A percentile compares a stretch with the other conserved stretches of the same genome.
These are phyloP conservation scores for Parathielavia hyrcaniae DNA, from an alignment of 495 filamentous ascomycete genomes.

Conservation along the genomic window DNA sequence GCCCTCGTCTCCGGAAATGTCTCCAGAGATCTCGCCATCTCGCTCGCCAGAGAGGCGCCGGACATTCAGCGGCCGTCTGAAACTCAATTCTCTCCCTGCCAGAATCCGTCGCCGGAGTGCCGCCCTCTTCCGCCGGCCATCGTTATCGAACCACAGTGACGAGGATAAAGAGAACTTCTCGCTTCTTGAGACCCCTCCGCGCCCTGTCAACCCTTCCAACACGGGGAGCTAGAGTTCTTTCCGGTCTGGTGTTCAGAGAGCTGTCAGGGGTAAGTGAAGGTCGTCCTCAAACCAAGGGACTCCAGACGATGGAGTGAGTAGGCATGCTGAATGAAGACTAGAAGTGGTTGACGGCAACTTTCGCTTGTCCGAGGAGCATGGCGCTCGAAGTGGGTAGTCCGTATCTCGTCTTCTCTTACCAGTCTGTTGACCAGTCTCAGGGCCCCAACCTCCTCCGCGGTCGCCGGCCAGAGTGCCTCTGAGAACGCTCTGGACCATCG, in stretches of 20 bases:
- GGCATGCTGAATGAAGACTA: not conserved
- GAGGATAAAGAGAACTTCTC: conserved; percentile 1
- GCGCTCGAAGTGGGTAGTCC: not conserved
- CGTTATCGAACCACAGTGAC: not conserved
- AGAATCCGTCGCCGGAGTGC: not conserved
- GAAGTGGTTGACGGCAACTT: conserved; percentile 10
- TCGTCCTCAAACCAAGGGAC: no score
- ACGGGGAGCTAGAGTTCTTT: conserved; percentile 14
- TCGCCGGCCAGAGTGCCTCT: not conserved
- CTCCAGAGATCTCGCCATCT: not conserved
- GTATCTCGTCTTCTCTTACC: not conserved
- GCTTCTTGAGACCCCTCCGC: not conserved
- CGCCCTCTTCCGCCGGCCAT: not conserved
- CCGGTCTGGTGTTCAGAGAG: conserved; percentile 6
- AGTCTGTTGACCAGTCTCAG: not conserved
- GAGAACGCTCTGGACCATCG: conserved; percentile 13
- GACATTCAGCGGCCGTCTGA: not conserved
- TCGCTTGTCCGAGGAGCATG: not conserved
- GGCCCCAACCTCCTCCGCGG: not conserved
- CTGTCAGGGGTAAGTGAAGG: conserved; percentile 1
- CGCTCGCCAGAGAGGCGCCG: not conserved
- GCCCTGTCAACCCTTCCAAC: not conserved
- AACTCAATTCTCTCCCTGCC: conserved; percentile 1
- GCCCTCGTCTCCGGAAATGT: not conserved
- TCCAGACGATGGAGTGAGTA: not conserved